Evolutionary conservation across 2,329 filamentous ascomycete genomes (phyloP).

Genomic region (Ceratocystis ficicola): DNA sequence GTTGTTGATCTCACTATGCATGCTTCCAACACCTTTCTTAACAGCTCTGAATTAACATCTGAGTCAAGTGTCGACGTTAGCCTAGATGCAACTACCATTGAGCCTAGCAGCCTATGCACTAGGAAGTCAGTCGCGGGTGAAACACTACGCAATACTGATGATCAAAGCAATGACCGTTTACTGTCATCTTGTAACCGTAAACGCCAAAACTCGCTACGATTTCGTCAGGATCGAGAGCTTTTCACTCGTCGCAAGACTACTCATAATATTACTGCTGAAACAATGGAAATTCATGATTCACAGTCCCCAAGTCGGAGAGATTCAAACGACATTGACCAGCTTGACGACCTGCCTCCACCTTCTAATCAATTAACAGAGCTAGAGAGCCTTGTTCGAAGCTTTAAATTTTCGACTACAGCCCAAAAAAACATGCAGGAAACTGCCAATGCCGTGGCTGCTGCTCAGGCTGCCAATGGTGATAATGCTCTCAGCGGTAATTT

Average conservation of each 20-base stretch:
- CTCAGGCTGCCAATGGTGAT: conserved; percentile 54
- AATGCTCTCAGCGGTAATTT: conserved; percentile 35
- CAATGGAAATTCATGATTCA: not conserved
- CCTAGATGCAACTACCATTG: conserved; percentile 42
- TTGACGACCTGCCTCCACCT: conserved; percentile 47
- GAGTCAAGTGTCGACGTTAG: conserved; percentile 35
- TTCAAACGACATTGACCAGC: conserved; percentile 43
- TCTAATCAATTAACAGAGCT: conserved; percentile 61
- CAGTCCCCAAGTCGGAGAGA: not conserved
- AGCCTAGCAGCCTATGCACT: conserved; percentile 74
- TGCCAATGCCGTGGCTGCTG: conserved; percentile 50
- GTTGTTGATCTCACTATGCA: conserved; percentile 98
- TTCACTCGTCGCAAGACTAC: conserved; percentile 65
- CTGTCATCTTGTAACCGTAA: conserved; percentile 47
- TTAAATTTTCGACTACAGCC: conserved; percentile 66
- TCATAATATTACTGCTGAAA: conserved; percentile 43
- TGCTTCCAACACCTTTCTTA: conserved; percentile 50
- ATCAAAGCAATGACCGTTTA: conserved; percentile 50
- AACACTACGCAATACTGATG: conserved; percentile 61
- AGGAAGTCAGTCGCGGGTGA: conserved; percentile 84
- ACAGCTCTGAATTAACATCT: conserved; percentile 42
- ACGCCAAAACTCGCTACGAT: conserved; percentile 67
- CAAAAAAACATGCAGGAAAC: conserved; percentile 67
- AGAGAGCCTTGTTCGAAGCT: conserved; percentile 66
- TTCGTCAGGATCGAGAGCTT: conserved; percentile 78